Percentiles rank a stretch among this genome's conserved stretches.
phyloP scores from a whole-genome alignment of 345 rosid species.

The Noccaea caerulescens region DNA sequence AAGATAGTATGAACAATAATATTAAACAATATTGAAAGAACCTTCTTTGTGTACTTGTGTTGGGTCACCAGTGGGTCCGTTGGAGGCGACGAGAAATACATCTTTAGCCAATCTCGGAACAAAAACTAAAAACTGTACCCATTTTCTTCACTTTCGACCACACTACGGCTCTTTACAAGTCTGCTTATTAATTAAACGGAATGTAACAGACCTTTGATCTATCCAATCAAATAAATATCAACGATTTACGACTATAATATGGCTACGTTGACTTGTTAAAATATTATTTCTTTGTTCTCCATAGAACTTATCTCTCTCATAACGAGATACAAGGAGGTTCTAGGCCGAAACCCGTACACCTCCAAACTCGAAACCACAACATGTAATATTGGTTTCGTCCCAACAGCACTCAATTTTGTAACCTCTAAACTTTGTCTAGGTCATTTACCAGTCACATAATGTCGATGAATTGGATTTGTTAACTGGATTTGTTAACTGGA shows the following conservation, averaged over 20 bases:
- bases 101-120: not conserved
- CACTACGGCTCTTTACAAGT: too few relatives aligned
- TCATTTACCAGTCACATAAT: not conserved
- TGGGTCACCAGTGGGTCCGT: constrained; percentile 33
- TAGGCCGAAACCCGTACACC: too few relatives aligned
- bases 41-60: constrained; percentile 4
- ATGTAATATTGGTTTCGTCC: too few relatives aligned
- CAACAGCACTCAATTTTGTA: too few relatives aligned
- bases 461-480: too few relatives aligned
- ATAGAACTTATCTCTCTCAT: not conserved
- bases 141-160: too few relatives aligned
- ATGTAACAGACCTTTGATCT: not conserved
- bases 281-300: not conserved
- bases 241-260: not conserved
- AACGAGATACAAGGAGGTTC: not conserved
- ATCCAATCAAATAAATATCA: constrained; percentile 24
- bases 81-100: not conserved
- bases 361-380: too few relatives aligned
- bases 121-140: too few relatives aligned
- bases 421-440: too few relatives aligned
- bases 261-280: not conserved
- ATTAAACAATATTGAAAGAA: not conserved
- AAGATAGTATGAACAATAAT: not conserved
- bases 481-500: too few relatives aligned
- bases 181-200: not conserved